A percentile compares a stretch with the other conserved stretches of the same genome.
These are phyloP conservation scores for Colletotrichum truncatum DNA, from an alignment of 2,329 filamentous ascomycete genomes.

Conservation along the genomic window DNA sequence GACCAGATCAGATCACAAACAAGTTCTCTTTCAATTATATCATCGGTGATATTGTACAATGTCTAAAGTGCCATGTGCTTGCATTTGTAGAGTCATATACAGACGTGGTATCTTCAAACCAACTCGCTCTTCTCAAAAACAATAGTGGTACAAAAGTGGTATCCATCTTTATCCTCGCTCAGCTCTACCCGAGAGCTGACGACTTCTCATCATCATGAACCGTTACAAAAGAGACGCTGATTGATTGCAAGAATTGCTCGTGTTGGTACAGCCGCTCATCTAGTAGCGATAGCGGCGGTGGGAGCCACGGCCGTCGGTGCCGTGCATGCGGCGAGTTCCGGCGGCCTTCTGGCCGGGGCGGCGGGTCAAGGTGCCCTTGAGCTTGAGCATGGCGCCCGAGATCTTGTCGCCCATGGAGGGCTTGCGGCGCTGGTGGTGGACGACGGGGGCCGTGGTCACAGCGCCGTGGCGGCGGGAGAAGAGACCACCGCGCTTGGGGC, in stretches of 20 bases:
- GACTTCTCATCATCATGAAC: neutral
- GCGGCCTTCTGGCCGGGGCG: conserved; percentile 74
- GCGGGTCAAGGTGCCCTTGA: conserved; percentile 75
- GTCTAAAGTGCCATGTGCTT: neutral
- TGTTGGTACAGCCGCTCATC: neutral
- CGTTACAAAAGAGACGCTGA: neutral
- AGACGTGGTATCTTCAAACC: conserved; percentile 21
- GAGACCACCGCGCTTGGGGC: conserved; percentile 49
- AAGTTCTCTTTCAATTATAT: neutral
- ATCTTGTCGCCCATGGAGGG: conserved; percentile 80
- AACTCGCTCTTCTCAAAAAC: neutral
- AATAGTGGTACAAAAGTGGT: conserved; percentile 12
- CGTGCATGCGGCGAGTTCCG: conserved; percentile 77
- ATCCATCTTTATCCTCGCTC: neutral
- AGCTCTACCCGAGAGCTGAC: neutral
- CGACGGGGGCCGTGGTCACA: conserved; percentile 41
- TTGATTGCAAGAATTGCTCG: too few relatives aligned
- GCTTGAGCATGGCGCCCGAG: conserved; percentile 76
- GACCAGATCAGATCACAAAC: too few relatives aligned
- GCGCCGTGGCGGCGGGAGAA: conserved; percentile 46
- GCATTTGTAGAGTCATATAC: conserved; percentile 6
- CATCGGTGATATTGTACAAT: neutral
- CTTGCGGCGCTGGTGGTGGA: conserved; percentile 73
- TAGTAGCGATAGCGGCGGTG: conserved; percentile 42
- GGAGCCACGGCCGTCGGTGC: conserved; percentile 74